Conservation (phyloP, 805 yeast genomes). For the Metschnikowia cubensis region DNA sequence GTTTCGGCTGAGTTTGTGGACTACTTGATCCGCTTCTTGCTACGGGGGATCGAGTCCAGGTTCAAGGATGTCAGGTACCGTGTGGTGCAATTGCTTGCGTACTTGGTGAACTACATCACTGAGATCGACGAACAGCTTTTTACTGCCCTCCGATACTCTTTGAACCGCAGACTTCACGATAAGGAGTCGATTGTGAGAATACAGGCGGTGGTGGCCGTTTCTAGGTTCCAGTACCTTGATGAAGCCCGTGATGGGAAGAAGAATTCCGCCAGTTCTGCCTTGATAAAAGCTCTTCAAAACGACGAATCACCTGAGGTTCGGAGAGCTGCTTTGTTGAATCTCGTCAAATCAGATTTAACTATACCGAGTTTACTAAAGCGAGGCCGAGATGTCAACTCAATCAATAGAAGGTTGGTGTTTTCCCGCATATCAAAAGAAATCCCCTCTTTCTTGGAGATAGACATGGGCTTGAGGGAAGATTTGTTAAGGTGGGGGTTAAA, state of each 20-base stretch:
- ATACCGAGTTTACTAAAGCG: constrained; percentile 65
- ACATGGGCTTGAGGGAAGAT: constrained; percentile 57
- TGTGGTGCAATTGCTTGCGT: constrained; percentile 70
- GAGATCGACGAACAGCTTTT: constrained; percentile 73
- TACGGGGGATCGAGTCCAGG: constrained; percentile 75
- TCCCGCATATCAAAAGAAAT: constrained; percentile 63
- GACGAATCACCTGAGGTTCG: constrained; percentile 89
- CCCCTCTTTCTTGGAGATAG: constrained; percentile 47
- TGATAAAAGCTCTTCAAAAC: constrained; percentile 55
- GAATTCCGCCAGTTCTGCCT: constrained; percentile 19
- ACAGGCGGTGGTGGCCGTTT: constrained; percentile 78
- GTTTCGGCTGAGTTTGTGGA: constrained; percentile 54
- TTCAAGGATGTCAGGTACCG: constrained; percentile 77
- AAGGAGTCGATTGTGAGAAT: constrained; percentile 74
- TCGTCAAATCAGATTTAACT: constrained; percentile 53
- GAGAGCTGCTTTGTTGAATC: constrained; percentile 72
- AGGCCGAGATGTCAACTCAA: constrained; percentile 72
- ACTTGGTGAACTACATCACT: constrained; percentile 64
- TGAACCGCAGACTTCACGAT: constrained; percentile 63
- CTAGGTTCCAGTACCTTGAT: constrained; percentile 61
- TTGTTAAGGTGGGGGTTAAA: constrained; percentile 79
- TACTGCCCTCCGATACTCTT: constrained; percentile 54
- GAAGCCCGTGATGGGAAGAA: constrained; percentile 21
- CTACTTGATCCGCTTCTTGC: constrained; percentile 57
- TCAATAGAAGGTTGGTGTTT: constrained; percentile 70